Evolutionary conservation across 2,329 filamentous ascomycete species (phyloP).

Genomic region (Hypoxylon sp.): DNA sequence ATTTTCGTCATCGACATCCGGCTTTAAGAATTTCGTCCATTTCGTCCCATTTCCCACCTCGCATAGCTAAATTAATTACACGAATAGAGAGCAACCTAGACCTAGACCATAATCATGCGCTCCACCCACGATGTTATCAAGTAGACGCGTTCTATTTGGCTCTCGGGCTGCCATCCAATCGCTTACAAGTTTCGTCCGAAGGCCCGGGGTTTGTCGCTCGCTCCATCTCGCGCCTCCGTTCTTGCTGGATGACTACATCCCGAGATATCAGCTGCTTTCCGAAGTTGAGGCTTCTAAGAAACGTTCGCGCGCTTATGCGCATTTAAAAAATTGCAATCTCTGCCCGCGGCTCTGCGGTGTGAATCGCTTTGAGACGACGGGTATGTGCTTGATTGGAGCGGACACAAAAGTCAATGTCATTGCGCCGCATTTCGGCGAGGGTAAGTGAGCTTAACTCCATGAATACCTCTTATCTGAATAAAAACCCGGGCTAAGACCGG

Average conservation of each 20-base stretch:
- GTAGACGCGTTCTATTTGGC: slow-evolving; percentile 38
- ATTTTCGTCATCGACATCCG: slow-evolving; percentile 38
- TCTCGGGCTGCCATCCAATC: slow-evolving; percentile 13
- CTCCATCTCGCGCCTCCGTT: slow-evolving; percentile 74
- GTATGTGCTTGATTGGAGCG: slow-evolving; percentile 81
- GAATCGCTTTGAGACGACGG: slow-evolving; percentile 83
- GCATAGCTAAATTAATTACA: slow-evolving; percentile 2
- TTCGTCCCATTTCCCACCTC: background rate
- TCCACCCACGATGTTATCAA: slow-evolving; percentile 44
- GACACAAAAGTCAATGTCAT: slow-evolving; percentile 83
- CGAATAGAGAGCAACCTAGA: background rate
- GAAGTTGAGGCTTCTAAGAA: slow-evolving; percentile 79
- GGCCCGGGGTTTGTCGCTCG: slow-evolving; percentile 25
- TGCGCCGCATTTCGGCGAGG: slow-evolving; percentile 87
- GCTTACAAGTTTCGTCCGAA: slow-evolving; percentile 14
- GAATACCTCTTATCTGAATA: background rate
- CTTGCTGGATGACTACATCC: slow-evolving; percentile 79
- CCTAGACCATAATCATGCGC: slow-evolving; percentile 26
- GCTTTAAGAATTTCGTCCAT: slow-evolving; percentile 15
- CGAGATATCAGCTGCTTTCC: slow-evolving; percentile 77
- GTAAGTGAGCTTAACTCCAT: slow-evolving; percentile 54
- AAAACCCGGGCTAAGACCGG: slow-evolving; percentile 21
- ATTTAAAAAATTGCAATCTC: slow-evolving; percentile 83
- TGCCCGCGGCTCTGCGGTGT: slow-evolving; percentile 83
- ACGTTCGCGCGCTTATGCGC: slow-evolving; percentile 78